Evolutionary conservation across 345 rosid species (phyloP).

Genomic region (Corchorus capsularis): DNA sequence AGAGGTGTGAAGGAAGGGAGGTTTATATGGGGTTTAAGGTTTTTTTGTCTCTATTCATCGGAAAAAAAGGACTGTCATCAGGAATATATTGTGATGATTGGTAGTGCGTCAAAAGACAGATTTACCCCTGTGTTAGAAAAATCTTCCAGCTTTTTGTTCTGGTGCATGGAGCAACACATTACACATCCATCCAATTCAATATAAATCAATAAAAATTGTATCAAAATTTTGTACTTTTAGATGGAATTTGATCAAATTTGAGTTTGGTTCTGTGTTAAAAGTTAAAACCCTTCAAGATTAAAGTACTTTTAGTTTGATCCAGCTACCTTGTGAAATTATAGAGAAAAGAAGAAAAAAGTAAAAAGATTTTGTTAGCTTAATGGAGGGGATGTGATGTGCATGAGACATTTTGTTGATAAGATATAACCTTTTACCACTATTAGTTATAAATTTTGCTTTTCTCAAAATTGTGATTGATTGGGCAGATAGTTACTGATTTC

Average conservation of each 20-base stretch:
- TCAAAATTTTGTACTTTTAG: background rate
- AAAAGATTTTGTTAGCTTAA: background rate
- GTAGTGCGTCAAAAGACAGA: background rate
- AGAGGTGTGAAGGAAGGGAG: background rate
- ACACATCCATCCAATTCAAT: background rate
- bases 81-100: slow-evolving; percentile 17
- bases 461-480: slow-evolving; percentile 6
- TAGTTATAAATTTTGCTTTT: background rate
- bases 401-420: background rate
- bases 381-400: background rate
- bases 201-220: background rate
- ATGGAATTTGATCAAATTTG: background rate
- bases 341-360: background rate
- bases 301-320: background rate
- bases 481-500: background rate
- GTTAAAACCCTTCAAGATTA: background rate
- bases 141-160: background rate
- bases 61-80: background rate
- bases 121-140: background rate
- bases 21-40: slow-evolving; percentile 10
- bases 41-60: slow-evolving; percentile 20
- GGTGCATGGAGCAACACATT: background rate
- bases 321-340: background rate
- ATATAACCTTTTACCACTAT: slow-evolving; percentile 17
- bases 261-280: background rate